Evolutionary conservation across 306 rosid species (phyloP), one percentile per base, ranked within the genome.

Genomic region (Medicago ruthenica): DNA sequence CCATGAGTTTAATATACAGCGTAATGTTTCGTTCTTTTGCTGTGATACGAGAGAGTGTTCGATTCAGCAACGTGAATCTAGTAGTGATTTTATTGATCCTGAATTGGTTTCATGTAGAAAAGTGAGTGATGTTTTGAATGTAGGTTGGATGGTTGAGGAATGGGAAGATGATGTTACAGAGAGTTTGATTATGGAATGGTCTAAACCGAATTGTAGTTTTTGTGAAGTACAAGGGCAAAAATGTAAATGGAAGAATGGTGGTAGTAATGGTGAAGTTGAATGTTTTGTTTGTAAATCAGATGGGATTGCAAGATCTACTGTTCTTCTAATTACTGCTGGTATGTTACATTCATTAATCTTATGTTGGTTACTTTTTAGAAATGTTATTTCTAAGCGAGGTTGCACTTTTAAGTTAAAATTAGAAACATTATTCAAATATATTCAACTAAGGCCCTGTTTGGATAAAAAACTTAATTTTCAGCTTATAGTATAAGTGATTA

Each of bases 41-140:
- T 81, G 85, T 45, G 18, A 67, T 24, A 68, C 80, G 15, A 44
- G 5, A 0, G 8, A 58, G 5, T 81, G 82, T 17, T 70, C 79
- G 10, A 34, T 71, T 72, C 39, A 5, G 47, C 67, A 11, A n/a
- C 13, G 20, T 22, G 17, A 0, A 4, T 55, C 37, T 3, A 0
- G 1, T 0, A 8, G 9, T 0, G 36, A 2, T 8, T 4, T 74
- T 27, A 8, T 21, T 24, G 45, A 37, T 2, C 40, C 60, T 2
- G 6, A 47, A 7, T 8, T 81, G 12, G 1, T 34, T 27, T 45
- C 54, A 18, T 82, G 85, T 48, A 65, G 60, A 39, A 72, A 55
- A 39, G 54, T 77, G 10, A 41, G 65, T 37, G 54, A 67, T 3
- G 53, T 45, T 44, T 34, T 67, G 2, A 37, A 41, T 2, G 57